Evolutionary conservation across 2,329 filamentous ascomycete genomes (phyloP).

Genomic region (Aureobasidium mangrovei): DNA sequence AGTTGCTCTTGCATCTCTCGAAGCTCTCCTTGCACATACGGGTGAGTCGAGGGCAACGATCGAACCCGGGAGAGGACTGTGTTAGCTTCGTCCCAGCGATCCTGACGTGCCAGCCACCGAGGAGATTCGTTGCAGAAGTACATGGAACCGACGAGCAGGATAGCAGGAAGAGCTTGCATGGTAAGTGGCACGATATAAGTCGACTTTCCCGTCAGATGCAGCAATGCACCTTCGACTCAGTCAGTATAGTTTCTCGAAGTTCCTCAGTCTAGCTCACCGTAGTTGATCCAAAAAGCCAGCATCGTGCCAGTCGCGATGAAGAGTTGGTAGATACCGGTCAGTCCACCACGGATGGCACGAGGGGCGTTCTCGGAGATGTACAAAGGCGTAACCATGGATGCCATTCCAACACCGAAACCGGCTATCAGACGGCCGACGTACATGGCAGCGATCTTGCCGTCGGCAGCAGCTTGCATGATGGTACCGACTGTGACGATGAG

Average conservation of each 20-base stretch:
- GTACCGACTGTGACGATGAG: constrained; percentile 52
- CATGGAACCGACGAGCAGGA: constrained; percentile 53
- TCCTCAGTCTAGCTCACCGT: background rate
- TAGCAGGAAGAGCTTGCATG: constrained; percentile 55
- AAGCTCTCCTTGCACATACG: constrained; percentile 41
- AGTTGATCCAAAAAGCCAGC: constrained; percentile 38
- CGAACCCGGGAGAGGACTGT: constrained; percentile 49
- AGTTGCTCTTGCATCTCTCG: constrained; percentile 55
- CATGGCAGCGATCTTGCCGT: constrained; percentile 52
- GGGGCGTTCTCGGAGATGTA: constrained; percentile 53
- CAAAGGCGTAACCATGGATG: constrained; percentile 40
- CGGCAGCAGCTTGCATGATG: constrained; percentile 54
- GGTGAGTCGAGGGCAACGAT: constrained; percentile 55
- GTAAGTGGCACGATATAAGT: constrained; percentile 55
- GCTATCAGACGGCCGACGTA: constrained; percentile 56
- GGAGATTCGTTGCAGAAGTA: constrained; percentile 53
- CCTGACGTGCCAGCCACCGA: constrained; percentile 58
- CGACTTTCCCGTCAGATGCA: constrained; percentile 37
- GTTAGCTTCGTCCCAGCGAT: constrained; percentile 58
- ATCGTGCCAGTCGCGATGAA: constrained; percentile 47
- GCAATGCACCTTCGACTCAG: too few species aligned
- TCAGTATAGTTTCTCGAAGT: too few species aligned
- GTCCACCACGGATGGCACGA: constrained; percentile 49
- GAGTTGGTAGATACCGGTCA: constrained; percentile 53
- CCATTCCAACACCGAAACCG: constrained; percentile 36